phyloP scores from a whole-genome alignment of 2,329 filamentous ascomycete genomes.

The Elsinoe necatrix region DNA sequence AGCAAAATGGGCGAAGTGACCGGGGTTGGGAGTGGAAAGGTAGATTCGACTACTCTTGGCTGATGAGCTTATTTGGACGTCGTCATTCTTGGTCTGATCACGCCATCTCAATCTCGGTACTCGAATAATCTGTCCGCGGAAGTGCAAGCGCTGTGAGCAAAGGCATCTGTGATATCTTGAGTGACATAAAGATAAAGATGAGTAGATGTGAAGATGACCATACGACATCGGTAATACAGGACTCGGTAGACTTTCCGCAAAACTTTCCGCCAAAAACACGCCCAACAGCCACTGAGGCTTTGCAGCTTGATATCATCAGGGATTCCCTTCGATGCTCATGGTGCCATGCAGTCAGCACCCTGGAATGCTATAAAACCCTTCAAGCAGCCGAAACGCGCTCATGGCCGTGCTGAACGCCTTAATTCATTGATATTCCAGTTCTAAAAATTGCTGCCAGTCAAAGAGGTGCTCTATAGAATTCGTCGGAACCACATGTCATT shows the following conservation, averaged over 20 bases:
- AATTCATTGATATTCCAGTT: background rate
- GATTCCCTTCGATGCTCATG: no score
- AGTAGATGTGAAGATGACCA: background rate
- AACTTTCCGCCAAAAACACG: background rate
- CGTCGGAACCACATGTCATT: background rate
- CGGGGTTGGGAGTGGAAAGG: background rate
- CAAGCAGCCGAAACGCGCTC: background rate
- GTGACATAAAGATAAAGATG: background rate
- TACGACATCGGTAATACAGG: no score
- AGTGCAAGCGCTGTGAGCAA: background rate
- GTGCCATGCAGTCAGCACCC: no score
- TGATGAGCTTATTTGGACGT: background rate
- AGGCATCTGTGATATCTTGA: background rate
- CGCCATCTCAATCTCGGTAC: slow-evolving; percentile 4
- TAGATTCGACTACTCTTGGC: slow-evolving; percentile 1
- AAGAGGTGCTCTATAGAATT: background rate
- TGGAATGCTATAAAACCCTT: background rate
- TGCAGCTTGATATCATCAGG: no score
- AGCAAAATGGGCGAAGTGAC: background rate
- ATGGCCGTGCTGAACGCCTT: background rate
- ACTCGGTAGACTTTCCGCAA: no score
- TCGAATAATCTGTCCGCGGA: background rate
- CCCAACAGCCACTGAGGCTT: background rate
- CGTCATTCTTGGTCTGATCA: slow-evolving; percentile 9
- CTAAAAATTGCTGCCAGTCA: background rate